Evolutionary conservation across 2,329 filamentous ascomycete genomes (phyloP).

Genomic region (Cercospora beticola): DNA sequence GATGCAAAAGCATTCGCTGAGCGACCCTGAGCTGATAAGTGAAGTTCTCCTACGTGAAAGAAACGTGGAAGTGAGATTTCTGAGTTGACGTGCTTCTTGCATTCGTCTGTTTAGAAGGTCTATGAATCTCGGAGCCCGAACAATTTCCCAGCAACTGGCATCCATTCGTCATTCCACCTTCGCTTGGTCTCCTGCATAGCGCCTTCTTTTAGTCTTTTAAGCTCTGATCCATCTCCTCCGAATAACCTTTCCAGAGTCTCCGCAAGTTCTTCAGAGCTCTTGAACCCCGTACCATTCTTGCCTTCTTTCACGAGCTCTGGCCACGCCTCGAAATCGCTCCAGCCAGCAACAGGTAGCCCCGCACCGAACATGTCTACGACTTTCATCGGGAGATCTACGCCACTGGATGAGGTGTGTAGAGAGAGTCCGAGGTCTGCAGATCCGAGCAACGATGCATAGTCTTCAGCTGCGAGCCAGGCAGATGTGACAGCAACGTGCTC

Average conservation of each 20-base stretch:
- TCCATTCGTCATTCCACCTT: slow-evolving; percentile 93
- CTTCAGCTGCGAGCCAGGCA: slow-evolving; percentile 78
- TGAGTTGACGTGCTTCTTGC: background rate
- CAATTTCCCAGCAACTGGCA: slow-evolving; percentile 72
- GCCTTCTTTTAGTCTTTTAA: slow-evolving; percentile 69
- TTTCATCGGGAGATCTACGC: slow-evolving; percentile 97
- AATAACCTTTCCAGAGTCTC: slow-evolving; percentile 66
- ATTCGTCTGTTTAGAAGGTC: background rate
- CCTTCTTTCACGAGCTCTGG: slow-evolving; percentile 85
- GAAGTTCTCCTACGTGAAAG: too few relatives aligned
- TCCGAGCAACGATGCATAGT: slow-evolving; percentile 82
- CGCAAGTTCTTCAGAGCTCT: slow-evolving; percentile 65
- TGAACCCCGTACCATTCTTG: slow-evolving; percentile 82
- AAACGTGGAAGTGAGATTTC: background rate
- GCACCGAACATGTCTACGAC: slow-evolving; percentile 99
- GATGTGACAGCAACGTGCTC: slow-evolving; percentile 71
- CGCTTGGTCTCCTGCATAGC: slow-evolving; percentile 73
- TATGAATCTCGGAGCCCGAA: slow-evolving; percentile 44
- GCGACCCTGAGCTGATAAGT: too few relatives aligned
- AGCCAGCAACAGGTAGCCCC: slow-evolving; percentile 85
- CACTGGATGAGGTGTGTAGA: slow-evolving; percentile 88
- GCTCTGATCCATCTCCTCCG: slow-evolving; percentile 50
- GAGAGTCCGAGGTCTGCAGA: slow-evolving; percentile 87
- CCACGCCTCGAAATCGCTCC: slow-evolving; percentile 83
- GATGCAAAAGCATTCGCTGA: background rate